Conservation (phyloP, 1,284 basidiomycete species). For the Ceratobasidium sp. region DNA sequence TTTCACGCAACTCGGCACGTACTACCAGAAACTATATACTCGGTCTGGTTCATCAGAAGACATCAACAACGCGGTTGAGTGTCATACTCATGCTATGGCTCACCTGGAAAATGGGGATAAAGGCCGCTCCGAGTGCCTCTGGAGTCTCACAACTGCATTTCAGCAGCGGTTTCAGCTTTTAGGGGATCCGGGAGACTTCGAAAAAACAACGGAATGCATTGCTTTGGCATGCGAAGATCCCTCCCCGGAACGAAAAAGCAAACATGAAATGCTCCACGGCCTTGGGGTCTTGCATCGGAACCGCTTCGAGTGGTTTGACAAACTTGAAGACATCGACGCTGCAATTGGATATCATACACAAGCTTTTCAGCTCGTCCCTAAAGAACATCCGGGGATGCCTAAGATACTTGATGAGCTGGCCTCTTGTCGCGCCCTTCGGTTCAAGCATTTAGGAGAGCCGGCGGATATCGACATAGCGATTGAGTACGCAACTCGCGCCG, state of each 20-base stretch:
- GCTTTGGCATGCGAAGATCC: neutral
- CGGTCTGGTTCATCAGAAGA: neutral
- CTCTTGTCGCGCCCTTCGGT: neutral
- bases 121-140: neutral
- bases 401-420: neutral
- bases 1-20: too few relatives aligned
- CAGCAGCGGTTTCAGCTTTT: neutral
- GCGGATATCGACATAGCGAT: neutral
- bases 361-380: neutral
- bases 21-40: too few relatives aligned
- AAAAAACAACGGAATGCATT: neutral
- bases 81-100: neutral
- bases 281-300: constrained; percentile 9
- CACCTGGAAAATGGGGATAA: neutral
- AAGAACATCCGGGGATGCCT: neutral
- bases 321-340: neutral
- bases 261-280: neutral
- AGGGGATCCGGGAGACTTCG: neutral
- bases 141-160: neutral
- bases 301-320: neutral
- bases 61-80: neutral
- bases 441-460: neutral
- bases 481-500: neutral
- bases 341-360: neutral
- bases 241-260: neutral